phyloP scores from a whole-genome alignment of 2,329 filamentous ascomycete species.

The Diaporthe sp. region DNA sequence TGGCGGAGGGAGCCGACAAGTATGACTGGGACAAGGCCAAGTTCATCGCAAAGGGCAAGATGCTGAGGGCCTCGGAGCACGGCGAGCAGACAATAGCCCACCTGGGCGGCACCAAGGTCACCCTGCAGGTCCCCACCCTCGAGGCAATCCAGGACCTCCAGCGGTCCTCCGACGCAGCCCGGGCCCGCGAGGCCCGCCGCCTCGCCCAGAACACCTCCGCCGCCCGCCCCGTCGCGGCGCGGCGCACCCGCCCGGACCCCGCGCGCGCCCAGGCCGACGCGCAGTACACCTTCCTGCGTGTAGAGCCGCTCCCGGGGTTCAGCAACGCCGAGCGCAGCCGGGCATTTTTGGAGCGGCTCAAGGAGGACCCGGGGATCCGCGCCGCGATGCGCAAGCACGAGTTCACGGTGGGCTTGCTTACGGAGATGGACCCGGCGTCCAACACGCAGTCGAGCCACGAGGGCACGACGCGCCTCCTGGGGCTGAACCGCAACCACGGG shows the following conservation, averaged over 20 bases:
- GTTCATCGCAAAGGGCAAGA: conserved; percentile 44
- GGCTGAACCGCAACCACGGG: conserved; percentile 88
- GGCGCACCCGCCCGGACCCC: conserved; percentile 47
- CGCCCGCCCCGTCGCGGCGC: conserved; percentile 35
- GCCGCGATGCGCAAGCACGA: conserved; percentile 86
- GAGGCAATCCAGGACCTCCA: conserved; percentile 46
- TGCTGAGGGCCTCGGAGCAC: conserved; percentile 48
- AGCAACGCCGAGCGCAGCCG: conserved; percentile 80
- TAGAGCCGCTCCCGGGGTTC: conserved; percentile 83
- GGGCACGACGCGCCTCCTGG: conserved; percentile 80
- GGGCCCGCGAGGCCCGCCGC: conserved; percentile 37
- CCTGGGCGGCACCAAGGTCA: conserved; percentile 47
- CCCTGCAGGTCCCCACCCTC: conserved; percentile 49
- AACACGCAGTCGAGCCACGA: conserved; percentile 82
- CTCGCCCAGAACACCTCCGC: conserved; percentile 24
- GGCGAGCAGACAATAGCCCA: conserved; percentile 44
- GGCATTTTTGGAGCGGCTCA: conserved; percentile 80
- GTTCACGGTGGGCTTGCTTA: conserved; percentile 87
- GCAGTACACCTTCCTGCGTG: conserved; percentile 84
- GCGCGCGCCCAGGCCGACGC: conserved; percentile 66
- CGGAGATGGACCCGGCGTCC: conserved; percentile 92
- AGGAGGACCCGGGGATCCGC: conserved; percentile 87
- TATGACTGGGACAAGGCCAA: conserved; percentile 47
- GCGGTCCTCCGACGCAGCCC: conserved; percentile 41
- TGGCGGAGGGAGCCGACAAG: conserved; percentile 7